These are phyloP conservation scores for Diaporthe sp. DNA, from an alignment of 2,329 filamentous ascomycete species.

Conservation along the genomic window DNA sequence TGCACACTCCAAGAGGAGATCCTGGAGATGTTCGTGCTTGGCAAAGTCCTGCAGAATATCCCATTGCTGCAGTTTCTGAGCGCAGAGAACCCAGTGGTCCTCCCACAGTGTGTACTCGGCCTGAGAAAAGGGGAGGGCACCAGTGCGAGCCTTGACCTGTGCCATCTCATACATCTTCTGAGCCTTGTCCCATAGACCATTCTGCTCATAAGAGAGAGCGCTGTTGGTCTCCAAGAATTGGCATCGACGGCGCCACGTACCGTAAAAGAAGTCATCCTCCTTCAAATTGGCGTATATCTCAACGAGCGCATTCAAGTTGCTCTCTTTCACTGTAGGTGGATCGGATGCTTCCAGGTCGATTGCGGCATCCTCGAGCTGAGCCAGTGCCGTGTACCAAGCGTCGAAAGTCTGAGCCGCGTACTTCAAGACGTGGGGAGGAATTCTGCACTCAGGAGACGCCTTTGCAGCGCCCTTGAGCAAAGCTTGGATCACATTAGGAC, in stretches of 20 bases:
- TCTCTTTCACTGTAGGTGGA: constrained; percentile 87
- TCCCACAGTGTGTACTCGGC: constrained; percentile 99
- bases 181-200: constrained; percentile 99
- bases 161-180: constrained; percentile 97
- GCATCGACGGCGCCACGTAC: constrained; percentile 93
- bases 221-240: constrained; percentile 98
- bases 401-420: constrained; percentile 95
- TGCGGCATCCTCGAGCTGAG: constrained; percentile 90
- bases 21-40: constrained; percentile 98
- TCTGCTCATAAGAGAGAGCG: constrained; percentile 97
- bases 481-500: constrained; percentile 95
- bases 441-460: constrained; percentile 88
- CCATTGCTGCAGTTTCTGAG: constrained; percentile 99
- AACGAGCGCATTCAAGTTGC: constrained; percentile 94
- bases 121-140: constrained; percentile 95
- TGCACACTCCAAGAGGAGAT: constrained; percentile 92
- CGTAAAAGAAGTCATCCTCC: constrained; percentile 98
- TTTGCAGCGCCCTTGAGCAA: constrained; percentile 89
- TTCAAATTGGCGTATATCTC: constrained; percentile 92
- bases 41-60: constrained; percentile 97
- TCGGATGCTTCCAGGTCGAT: constrained; percentile 85
- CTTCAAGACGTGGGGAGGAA: constrained; percentile 96
- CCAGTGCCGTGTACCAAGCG: constrained; percentile 95
- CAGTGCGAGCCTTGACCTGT: constrained; percentile 96
- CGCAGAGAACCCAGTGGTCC: constrained; percentile 98